phyloP scores from a whole-genome alignment of 2,329 filamentous ascomycete genomes.

The Botryosphaeria dothidea region DNA sequence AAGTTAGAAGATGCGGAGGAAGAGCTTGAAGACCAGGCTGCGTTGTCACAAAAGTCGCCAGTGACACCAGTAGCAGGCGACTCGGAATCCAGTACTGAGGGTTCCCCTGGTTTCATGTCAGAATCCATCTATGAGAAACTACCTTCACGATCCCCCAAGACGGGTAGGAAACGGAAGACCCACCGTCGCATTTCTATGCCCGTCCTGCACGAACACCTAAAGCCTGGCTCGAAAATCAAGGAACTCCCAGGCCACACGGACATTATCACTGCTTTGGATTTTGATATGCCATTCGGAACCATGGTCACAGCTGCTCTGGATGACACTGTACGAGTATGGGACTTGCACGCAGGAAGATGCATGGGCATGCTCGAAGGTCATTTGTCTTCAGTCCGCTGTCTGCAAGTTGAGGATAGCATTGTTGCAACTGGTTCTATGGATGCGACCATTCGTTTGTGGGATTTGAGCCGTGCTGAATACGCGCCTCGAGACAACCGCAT shows the following conservation, averaged over 20 bases:
- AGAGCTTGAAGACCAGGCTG: constrained; percentile 54
- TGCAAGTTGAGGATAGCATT: constrained; percentile 95
- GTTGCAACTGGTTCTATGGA: constrained; percentile 94
- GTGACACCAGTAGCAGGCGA: constrained; percentile 44
- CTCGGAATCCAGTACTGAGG: constrained; percentile 52
- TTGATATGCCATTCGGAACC: constrained; percentile 95
- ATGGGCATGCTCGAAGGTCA: constrained; percentile 92
- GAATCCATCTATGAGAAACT: constrained; percentile 96
- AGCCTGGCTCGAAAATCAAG: constrained; percentile 83
- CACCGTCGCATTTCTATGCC: constrained; percentile 83
- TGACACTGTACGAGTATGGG: constrained; percentile 94
- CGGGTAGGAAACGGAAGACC: constrained; percentile 55
- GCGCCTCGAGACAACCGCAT: constrained; percentile 64
- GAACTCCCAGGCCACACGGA: constrained; percentile 89
- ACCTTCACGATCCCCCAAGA: constrained; percentile 57
- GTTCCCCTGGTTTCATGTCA: constrained; percentile 77
- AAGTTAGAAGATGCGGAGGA: constrained; percentile 65
- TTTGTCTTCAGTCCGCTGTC: constrained; percentile 84
- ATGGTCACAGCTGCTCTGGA: constrained; percentile 91
- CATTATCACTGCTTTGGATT: constrained; percentile 85
- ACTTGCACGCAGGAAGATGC: constrained; percentile 88
- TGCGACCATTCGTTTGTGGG: constrained; percentile 92
- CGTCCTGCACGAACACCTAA: constrained; percentile 91
- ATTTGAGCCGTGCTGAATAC: constrained; percentile 85
- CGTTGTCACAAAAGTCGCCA: constrained; percentile 44